Percentiles rank a stretch among this genome's conserved stretches.
These are phyloP conservation scores for Umbelopsis vinacea DNA, from an alignment of 192 early-diverging fungal genomes.

Conservation along the genomic window DNA sequence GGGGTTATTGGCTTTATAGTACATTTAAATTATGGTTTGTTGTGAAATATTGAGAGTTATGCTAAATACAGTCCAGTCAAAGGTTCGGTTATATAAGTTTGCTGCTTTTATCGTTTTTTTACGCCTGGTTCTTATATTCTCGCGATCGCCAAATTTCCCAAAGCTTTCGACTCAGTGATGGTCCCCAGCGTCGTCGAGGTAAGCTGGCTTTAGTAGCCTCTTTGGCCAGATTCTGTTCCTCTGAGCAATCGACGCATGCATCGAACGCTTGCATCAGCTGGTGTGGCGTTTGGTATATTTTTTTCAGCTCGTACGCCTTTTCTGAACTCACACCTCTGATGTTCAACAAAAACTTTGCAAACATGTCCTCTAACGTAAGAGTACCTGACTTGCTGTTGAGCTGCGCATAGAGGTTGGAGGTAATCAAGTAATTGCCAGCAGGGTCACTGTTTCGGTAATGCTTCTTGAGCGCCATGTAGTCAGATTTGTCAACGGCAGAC, in stretches of 20 bases:
- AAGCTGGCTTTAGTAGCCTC: conserved; percentile 41
- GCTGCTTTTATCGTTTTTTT: too few relatives aligned
- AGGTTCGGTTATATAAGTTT: too few relatives aligned
- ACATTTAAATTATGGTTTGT: neutral
- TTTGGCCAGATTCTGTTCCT: conserved; percentile 55
- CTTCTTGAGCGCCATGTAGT: conserved; percentile 56
- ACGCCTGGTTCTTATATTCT: conserved; percentile 38
- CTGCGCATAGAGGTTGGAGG: conserved; percentile 64
- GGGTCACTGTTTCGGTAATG: conserved; percentile 41
- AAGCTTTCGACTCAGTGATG: conserved; percentile 55
- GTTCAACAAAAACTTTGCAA: conserved; percentile 84
- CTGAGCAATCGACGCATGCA: conserved; percentile 40
- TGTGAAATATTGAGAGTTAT: neutral
- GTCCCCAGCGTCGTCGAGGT: conserved; percentile 54
- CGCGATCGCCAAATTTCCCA: conserved; percentile 62
- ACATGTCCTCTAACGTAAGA: conserved; percentile 76
- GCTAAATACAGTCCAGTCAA: too few relatives aligned
- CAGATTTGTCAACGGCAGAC: conserved; percentile 47
- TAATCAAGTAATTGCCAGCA: conserved; percentile 49
- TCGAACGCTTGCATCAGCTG: conserved; percentile 54
- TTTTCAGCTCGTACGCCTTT: conserved; percentile 78
- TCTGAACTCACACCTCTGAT: conserved; percentile 83
- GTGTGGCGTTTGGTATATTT: conserved; percentile 70
- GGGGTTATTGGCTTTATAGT: too few relatives aligned
- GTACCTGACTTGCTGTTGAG: conserved; percentile 79